Conservation (phyloP, 1,284 basidiomycete species). For the Ganoderma lucidum region DNA sequence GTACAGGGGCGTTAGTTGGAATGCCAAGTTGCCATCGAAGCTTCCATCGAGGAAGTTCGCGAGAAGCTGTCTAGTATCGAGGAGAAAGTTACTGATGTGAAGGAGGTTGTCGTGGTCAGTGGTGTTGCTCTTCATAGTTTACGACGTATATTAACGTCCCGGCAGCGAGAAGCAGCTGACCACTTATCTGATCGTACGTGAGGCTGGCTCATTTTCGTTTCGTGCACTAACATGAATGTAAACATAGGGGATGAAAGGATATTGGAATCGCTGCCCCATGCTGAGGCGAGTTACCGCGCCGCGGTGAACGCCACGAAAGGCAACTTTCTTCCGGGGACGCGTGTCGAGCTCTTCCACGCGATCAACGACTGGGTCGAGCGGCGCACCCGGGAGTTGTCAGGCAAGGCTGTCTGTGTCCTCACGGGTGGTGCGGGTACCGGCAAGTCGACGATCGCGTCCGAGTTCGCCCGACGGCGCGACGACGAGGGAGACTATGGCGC, state of each 20-base stretch:
- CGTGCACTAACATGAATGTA: not conserved
- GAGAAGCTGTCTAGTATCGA: not conserved
- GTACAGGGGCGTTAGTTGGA: not conserved
- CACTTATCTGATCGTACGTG: not conserved
- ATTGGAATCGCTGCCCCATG: constrained; percentile 12
- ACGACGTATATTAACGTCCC: not conserved
- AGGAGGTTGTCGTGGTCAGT: constrained; percentile 2
- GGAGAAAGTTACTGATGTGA: not conserved
- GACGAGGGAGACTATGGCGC: constrained; percentile 7
- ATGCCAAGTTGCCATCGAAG: constrained; percentile 5
- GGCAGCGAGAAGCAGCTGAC: not conserved
- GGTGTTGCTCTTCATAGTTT: not conserved
- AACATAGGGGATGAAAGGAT: not conserved
- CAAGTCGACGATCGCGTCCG: constrained; percentile 31
- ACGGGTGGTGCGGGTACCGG: constrained; percentile 26
- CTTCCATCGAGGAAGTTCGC: not conserved
- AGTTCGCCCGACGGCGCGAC: constrained; percentile 21
- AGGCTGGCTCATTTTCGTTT: not conserved
- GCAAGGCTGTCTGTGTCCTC: constrained; percentile 20
- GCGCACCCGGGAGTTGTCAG: not conserved
- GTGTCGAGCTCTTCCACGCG: constrained; percentile 12
- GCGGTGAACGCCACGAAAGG: constrained; percentile 13
- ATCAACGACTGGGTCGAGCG: constrained; percentile 20
- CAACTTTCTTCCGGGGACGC: constrained; percentile 29
- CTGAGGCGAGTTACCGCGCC: constrained; percentile 18